Evolutionary conservation across 805 yeast species (phyloP), one percentile per base, ranked within the genome.

Genomic region (Saccharomyces mikatae): DNA sequence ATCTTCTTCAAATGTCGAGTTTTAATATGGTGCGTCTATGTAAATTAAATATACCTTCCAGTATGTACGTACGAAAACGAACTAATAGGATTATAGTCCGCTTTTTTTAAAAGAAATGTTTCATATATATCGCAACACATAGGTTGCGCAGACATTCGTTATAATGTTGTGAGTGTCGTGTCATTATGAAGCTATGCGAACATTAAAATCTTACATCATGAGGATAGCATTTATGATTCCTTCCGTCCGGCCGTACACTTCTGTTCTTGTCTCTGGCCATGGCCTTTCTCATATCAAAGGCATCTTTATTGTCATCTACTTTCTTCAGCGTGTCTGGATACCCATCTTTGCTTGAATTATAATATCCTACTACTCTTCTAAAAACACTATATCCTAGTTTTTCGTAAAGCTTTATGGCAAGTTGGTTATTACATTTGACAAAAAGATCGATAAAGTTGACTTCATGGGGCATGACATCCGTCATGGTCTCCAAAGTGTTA

Each of bases 361-460:
- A 94, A 66, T 94, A 94, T 0, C 92, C 92, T 11, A 89, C 81
- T 4, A 94, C 98, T 52, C 99, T 72, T 69, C 99, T 73, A 66
- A 77, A 94, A 0, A 90, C 88, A 9, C 83, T 76, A 65, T 91
- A 94, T 0, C 97, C 98, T 53, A 94, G 69, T 61, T 87, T 86
- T 65, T 89, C 92, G 68, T 94, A 94, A 63, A 94, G 72, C 50
- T 81, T 83, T 1, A 89, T 80, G 0, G 97, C 99, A 53, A 90
- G 73, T 4, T 69, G 67, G 66, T 94, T 94, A 44, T 90, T 86
- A 41, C 94, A 89, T 61, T 90, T 86, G 46, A 94, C 99, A 70
- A 90, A 94, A 48, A 94, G 77, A 65, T 94, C 99, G 60, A 91
- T 81, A 68, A 92, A 94, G 60, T 87, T 83, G 5, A 91, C 86